Base-by-base conservation (phyloP, 1,139 yeast genomes). In the Taphrina communis region DNA sequence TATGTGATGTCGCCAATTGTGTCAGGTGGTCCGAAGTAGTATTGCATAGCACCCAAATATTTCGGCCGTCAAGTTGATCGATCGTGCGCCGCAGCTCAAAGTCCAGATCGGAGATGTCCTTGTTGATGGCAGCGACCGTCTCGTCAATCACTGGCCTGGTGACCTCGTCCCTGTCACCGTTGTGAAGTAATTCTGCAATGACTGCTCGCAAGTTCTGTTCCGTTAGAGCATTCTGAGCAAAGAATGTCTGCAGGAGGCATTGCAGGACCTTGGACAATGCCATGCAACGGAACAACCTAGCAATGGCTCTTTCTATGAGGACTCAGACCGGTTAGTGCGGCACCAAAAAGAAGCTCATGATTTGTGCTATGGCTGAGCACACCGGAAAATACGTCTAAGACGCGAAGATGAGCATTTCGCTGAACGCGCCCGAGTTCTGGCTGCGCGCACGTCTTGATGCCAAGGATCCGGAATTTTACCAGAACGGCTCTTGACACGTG, bases 101-200 rank as follows among this genome's bases (percentile, higher is more conserved):
- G 35, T 57, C 63, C 36, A 65, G 44, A n/a, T 57, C 51, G 38
- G 57, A 50, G 17, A 65, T 48, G 17, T 52, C 68, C 9, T 35
- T 51, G 36, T 65, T 65, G 63, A 65, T 38, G 12, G 41, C 21
- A 2, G 63, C 39, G 55, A 51, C 81, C 80, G 70, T 85, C 87
- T 76, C 92, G 86, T 71, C 83, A 79, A 74, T 63, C 6, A 58
- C 53, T 14, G 42, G 25, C 21, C 42, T 11, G 9, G 62, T 17
- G 12, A 58, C 62, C 21, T 44, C 62, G 35, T 58, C 25, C 39
- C 62, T 38, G 41, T 31, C 53, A 14, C 62, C 62, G 25, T 36
- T 19, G 31, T 36, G 44, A 4, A 44, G 31, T 21, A 58, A 19
- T 39, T 58, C 52, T 17, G 62, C 62, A 44, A 58, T 58, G 41